Evolutionary conservation across 2,329 filamentous ascomycete species (phyloP).

Genomic region (Penicillium sp.): DNA sequence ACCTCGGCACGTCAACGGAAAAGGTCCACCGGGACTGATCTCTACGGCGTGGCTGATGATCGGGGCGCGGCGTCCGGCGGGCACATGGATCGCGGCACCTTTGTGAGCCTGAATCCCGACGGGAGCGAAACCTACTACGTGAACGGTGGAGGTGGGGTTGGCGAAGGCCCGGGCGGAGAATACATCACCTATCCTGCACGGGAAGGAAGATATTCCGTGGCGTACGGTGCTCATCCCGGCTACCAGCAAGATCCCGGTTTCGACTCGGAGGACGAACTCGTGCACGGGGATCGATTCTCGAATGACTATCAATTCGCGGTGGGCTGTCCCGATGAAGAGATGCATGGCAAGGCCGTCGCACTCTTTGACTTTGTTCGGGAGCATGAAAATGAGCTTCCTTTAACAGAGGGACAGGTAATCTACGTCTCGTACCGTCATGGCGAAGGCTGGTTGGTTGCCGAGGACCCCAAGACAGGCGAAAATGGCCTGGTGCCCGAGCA

Average conservation of each 20-base stretch:
- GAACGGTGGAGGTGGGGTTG: constrained; percentile 54
- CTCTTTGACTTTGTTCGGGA: constrained; percentile 92
- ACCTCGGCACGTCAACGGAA: constrained; percentile 80
- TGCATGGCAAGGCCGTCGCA: constrained; percentile 93
- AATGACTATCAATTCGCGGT: constrained; percentile 93
- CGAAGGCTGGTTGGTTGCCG: constrained; percentile 94
- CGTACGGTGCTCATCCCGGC: constrained; percentile 35
- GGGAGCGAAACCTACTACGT: constrained; percentile 71
- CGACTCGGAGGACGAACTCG: constrained; percentile 45
- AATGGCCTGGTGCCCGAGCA: constrained; percentile 93
- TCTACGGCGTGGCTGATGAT: constrained; percentile 37
- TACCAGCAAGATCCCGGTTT: constrained; percentile 28
- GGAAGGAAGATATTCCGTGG: constrained; percentile 53
- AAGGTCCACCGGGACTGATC: constrained; percentile 50
- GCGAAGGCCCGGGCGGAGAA: constrained; percentile 69
- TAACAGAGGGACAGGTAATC: constrained; percentile 92
- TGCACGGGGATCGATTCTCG: constrained; percentile 67
- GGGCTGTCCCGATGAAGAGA: constrained; percentile 91
- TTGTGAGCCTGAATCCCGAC: constrained; percentile 61
- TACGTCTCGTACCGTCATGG: constrained; percentile 94
- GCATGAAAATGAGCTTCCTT: constrained; percentile 90
- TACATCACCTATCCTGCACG: constrained; percentile 71
- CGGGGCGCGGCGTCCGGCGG: constrained; percentile 7
- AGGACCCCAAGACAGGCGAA: constrained; percentile 89
- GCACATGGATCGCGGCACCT: constrained; percentile 56